These are phyloP conservation scores for Plenodomus tracheiphilus DNA, from an alignment of 2,329 filamentous ascomycete genomes.

Conservation along the genomic window DNA sequence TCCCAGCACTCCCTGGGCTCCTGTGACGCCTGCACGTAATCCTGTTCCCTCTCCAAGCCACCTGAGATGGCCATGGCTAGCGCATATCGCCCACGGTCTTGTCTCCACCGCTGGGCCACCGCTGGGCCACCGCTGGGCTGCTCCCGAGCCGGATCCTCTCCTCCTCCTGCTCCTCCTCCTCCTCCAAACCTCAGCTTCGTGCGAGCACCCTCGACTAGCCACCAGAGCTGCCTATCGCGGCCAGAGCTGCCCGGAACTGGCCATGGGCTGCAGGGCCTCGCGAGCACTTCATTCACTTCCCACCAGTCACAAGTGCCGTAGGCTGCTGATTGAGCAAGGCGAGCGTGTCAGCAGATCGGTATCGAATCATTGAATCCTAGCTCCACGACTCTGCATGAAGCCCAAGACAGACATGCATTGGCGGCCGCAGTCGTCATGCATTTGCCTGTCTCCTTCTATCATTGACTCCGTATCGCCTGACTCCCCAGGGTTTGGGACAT, in stretches of 20 bases:
- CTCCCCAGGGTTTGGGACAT: conserved; percentile 18
- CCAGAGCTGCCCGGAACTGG: conserved; percentile 24
- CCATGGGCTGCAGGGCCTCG: conserved; percentile 16
- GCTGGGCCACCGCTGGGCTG: conserved; percentile 16
- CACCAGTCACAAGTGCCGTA: conserved; percentile 29
- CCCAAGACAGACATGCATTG: conserved; percentile 38
- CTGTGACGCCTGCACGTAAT: conserved; percentile 12
- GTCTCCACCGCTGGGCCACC: conserved; percentile 18
- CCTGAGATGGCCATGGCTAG: conserved; percentile 29
- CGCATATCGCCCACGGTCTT: conserved; percentile 20
- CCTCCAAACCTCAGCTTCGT: neutral
- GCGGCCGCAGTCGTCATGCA: conserved; percentile 43
- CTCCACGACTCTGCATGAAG: conserved; percentile 24
- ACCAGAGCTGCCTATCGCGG: conserved; percentile 26
- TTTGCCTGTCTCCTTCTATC: conserved; percentile 32
- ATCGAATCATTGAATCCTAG: conserved; percentile 33
- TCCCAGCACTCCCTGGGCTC: neutral
- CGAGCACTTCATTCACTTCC: conserved; percentile 12
- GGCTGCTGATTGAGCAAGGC: conserved; percentile 39
- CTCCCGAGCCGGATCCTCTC: conserved; percentile 14
- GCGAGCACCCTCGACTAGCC: neutral
- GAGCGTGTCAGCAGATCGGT: conserved; percentile 35
- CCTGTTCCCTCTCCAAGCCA: conserved; percentile 6
- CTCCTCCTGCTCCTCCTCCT: conserved; percentile 3
- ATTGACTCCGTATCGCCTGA: conserved; percentile 39